Evolutionary conservation across 495 filamentous ascomycete species (phyloP).

Genomic region (Tuber indicum): DNA sequence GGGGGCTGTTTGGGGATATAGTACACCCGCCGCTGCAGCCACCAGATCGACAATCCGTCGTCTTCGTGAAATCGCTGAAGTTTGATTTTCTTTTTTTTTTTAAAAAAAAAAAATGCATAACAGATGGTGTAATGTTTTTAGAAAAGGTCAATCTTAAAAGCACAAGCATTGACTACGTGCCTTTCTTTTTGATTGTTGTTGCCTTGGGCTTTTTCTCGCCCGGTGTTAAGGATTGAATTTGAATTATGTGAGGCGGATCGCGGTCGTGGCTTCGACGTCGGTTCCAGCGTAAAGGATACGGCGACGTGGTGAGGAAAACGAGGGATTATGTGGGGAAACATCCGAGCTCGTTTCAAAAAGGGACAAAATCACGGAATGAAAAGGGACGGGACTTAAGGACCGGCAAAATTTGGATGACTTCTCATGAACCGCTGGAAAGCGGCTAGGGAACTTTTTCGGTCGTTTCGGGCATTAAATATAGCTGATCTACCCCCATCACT

Average conservation of each 20-base stretch:
- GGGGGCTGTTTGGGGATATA: conserved; percentile 43
- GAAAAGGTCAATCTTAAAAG: neutral
- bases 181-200: neutral
- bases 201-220: neutral
- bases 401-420: neutral
- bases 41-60: conserved; percentile 95
- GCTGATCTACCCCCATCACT: neutral
- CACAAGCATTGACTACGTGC: neutral
- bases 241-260: neutral
- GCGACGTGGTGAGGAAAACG: neutral
- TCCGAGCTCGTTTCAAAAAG: neutral
- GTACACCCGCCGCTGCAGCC: conserved; percentile 90
- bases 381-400: neutral
- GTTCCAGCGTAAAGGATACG: neutral
- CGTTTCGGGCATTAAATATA: neutral
- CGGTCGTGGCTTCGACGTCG: neutral
- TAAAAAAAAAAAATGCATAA: neutral
- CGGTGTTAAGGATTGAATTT: neutral
- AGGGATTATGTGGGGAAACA: neutral
- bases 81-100: conserved; percentile 49
- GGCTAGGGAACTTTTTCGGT: neutral
- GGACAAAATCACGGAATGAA: neutral
- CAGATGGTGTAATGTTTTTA: neutral
- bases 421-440: neutral
- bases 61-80: conserved; percentile 96